These are phyloP conservation scores for Cryptococcus sp. DNA, from an alignment of 1,284 basidiomycete species.

Conservation along the genomic window DNA sequence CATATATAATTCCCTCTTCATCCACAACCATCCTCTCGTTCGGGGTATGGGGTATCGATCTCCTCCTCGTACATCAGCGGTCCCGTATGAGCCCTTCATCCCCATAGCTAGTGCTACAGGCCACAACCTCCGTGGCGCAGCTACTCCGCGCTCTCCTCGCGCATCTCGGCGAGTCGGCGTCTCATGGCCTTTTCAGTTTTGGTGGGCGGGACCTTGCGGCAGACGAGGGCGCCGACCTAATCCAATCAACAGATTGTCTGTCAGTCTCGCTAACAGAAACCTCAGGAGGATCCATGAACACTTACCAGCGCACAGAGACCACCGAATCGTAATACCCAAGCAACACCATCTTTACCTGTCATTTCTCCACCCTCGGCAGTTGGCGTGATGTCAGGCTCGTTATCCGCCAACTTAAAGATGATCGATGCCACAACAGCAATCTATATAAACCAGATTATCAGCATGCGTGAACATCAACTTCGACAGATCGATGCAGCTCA, in stretches of 20 bases:
- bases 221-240: slow-evolving; percentile 68
- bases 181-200: slow-evolving; percentile 86
- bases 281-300: background rate
- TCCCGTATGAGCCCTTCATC: no score
- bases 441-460: slow-evolving; percentile 52
- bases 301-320: slow-evolving; percentile 74
- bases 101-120: no score
- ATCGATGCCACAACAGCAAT: slow-evolving; percentile 83
- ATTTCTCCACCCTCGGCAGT: slow-evolving; percentile 56
- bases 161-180: slow-evolving; percentile 74
- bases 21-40: no score
- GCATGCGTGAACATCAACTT: no score
- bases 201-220: slow-evolving; percentile 78
- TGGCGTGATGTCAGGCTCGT: slow-evolving; percentile 37
- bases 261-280: no score
- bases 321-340: slow-evolving; percentile 91
- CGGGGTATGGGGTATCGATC: no score
- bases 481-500: slow-evolving; percentile 54
- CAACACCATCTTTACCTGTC: slow-evolving; percentile 80
- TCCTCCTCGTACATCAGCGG: no score
- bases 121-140: no score
- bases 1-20: no score
- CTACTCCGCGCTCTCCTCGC: slow-evolving; percentile 56
- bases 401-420: slow-evolving; percentile 81
- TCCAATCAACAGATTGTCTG: background rate